phyloP scores from a whole-genome alignment of 2,329 filamentous ascomycete genomes.

The Aureobasidium zeae region DNA sequence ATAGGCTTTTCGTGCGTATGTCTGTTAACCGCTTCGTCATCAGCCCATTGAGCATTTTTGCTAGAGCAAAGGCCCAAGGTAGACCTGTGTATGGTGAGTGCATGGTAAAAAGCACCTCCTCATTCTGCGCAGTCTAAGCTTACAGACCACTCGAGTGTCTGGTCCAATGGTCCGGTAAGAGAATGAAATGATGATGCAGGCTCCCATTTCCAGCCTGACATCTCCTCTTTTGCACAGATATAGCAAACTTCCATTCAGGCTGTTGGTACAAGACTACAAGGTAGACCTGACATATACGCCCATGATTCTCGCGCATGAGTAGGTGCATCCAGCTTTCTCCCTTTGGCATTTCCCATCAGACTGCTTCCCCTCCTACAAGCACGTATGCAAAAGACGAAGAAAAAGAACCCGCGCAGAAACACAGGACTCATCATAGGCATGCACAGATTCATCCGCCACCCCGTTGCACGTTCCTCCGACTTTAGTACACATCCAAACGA shows the following conservation, averaged over 20 bases:
- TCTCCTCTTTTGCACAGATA: slow-evolving; percentile 19
- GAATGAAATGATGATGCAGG: background rate
- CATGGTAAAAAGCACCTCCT: background rate
- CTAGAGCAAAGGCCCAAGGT: slow-evolving; percentile 43
- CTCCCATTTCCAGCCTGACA: background rate
- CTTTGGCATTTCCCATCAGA: background rate
- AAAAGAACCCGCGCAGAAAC: background rate
- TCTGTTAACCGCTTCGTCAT: slow-evolving; percentile 7
- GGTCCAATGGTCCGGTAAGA: slow-evolving; percentile 57
- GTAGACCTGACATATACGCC: slow-evolving; percentile 62
- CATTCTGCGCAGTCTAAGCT: slow-evolving; percentile 17
- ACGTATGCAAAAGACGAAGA: background rate
- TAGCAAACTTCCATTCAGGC: slow-evolving; percentile 55
- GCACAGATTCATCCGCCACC: slow-evolving; percentile 23
- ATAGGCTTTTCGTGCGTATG: background rate
- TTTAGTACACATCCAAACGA: slow-evolving; percentile 45
- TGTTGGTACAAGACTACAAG: slow-evolving; percentile 55
- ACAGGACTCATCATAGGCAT: background rate
- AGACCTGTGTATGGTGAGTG: slow-evolving; percentile 43
- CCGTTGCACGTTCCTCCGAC: slow-evolving; percentile 46
- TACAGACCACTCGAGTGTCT: slow-evolving; percentile 31
- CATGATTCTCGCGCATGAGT: slow-evolving; percentile 44
- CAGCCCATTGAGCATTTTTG: slow-evolving; percentile 41
- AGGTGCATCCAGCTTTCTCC: background rate
- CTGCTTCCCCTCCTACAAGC: background rate